These are phyloP conservation scores for Erodium maritimum DNA, from an alignment of 345 rosid species.

Conservation along the genomic window DNA sequence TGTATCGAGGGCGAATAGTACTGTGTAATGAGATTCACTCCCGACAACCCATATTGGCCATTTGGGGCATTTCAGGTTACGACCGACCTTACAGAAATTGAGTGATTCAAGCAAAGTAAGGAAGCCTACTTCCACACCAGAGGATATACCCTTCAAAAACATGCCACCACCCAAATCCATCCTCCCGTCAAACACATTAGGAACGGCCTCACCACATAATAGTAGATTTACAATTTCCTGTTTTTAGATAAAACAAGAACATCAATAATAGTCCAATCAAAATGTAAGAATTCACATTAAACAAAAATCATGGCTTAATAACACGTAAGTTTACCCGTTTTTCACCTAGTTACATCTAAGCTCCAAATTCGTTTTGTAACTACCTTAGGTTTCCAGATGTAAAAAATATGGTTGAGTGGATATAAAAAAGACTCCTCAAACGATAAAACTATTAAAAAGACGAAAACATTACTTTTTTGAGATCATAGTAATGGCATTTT, in stretches of 20 bases:
- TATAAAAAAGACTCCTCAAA: too few species aligned
- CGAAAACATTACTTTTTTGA: too few species aligned
- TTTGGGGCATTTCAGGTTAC: conserved; percentile 72
- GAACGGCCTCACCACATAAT: conserved; percentile 91
- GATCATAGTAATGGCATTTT: too few species aligned
- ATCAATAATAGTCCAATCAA: not conserved
- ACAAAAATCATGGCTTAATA: too few species aligned
- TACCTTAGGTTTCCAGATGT: too few species aligned
- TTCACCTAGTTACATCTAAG: too few species aligned
- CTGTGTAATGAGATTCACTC: conserved; percentile 97
- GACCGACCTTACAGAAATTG: conserved; percentile 93
- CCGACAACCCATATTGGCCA: conserved; percentile 99
- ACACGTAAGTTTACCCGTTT: too few species aligned
- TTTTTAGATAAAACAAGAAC: conserved; percentile 5
- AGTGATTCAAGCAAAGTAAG: conserved; percentile 92
- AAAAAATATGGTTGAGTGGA: too few species aligned
- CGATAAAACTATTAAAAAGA: too few species aligned
- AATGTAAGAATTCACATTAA: not conserved
- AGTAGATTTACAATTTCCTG: conserved; percentile 95
- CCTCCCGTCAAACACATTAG: conserved; percentile 90
- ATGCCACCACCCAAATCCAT: conserved; percentile 97
- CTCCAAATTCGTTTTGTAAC: too few species aligned
- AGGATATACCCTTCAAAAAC: conserved; percentile 81
- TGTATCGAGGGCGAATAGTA: conserved; percentile 76
- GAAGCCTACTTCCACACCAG: conserved; percentile 84